Evolutionary conservation across 2,329 filamentous ascomycete species (phyloP).

Genomic region (Colletotrichum tabaci): DNA sequence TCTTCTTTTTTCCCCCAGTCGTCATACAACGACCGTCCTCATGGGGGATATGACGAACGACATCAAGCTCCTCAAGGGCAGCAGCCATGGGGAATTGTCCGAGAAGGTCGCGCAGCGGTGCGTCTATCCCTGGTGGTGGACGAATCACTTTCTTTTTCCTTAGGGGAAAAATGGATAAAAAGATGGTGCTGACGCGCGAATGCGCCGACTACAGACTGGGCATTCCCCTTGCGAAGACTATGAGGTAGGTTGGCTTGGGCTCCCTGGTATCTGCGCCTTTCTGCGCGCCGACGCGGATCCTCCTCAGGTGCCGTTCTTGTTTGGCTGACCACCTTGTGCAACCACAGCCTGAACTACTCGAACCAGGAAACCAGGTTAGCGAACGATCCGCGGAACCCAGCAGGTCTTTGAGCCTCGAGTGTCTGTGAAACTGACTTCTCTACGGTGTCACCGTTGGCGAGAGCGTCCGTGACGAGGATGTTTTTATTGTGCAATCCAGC

Average conservation of each 20-base stretch:
- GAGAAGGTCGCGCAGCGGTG: conserved; percentile 50
- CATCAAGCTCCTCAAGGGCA: conserved; percentile 55
- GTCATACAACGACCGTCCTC: conserved; percentile 41
- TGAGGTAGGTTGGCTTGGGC: conserved; percentile 33
- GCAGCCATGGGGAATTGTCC: conserved; percentile 53
- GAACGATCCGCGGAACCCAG: conserved; percentile 12
- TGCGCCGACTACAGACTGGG: conserved; percentile 28
- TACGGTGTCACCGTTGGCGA: conserved; percentile 86
- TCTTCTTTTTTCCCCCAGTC: conserved; percentile 23
- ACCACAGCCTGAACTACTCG: conserved; percentile 76
- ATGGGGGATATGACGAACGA: conserved; percentile 54
- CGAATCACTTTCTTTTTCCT: too few species aligned
- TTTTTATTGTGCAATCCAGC: conserved; percentile 92
- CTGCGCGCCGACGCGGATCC: conserved; percentile 73
- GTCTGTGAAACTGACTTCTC: conserved; percentile 33
- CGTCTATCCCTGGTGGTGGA: conserved; percentile 22
- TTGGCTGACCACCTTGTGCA: conserved; percentile 9
- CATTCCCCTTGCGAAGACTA: conserved; percentile 40
- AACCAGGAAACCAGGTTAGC: conserved; percentile 75
- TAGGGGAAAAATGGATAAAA: background rate
- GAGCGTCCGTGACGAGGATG: conserved; percentile 84
- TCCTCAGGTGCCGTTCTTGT: conserved; percentile 74
- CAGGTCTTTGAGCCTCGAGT: conserved; percentile 14
- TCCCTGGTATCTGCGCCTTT: background rate
- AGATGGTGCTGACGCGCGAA: conserved; percentile 10